Evolutionary conservation across 2,329 filamentous ascomycete species (phyloP).

Genomic region (Xylariaceae sp.): DNA sequence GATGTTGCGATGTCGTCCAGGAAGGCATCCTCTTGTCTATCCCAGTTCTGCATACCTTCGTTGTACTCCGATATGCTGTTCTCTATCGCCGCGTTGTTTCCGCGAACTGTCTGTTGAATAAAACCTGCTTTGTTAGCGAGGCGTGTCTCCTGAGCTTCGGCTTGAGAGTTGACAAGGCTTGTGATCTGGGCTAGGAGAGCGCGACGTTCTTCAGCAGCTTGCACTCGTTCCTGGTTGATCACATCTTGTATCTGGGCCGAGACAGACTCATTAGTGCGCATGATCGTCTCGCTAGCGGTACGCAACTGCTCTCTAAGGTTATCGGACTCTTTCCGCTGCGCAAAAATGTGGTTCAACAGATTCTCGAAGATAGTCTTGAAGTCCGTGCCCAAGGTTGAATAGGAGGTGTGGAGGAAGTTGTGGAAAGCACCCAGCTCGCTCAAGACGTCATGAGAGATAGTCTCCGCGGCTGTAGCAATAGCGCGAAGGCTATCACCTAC

Average conservation of each 20-base stretch:
- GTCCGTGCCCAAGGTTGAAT: slow-evolving; percentile 76
- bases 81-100: slow-evolving; percentile 62
- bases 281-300: slow-evolving; percentile 62
- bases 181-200: slow-evolving; percentile 73
- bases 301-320: slow-evolving; percentile 68
- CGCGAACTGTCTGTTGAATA: slow-evolving; percentile 61
- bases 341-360: slow-evolving; percentile 67
- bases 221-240: slow-evolving; percentile 71
- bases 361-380: slow-evolving; percentile 84
- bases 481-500: slow-evolving; percentile 82
- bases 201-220: slow-evolving; percentile 69
- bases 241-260: slow-evolving; percentile 64
- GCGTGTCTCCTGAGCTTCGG: slow-evolving; percentile 68
- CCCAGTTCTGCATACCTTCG: slow-evolving; percentile 71
- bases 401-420: slow-evolving; percentile 77
- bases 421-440: slow-evolving; percentile 84
- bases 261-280: slow-evolving; percentile 64
- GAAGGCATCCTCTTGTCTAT: slow-evolving; percentile 62
- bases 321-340: slow-evolving; percentile 74
- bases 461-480: slow-evolving; percentile 77
- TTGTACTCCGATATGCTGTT: slow-evolving; percentile 63
- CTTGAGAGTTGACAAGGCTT: slow-evolving; percentile 69
- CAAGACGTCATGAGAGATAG: slow-evolving; percentile 85
- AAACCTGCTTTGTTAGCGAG: slow-evolving; percentile 59
- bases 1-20: slow-evolving; percentile 69